Conservation (phyloP, 257 asterid species). For the Nemophila menziesii region DNA sequence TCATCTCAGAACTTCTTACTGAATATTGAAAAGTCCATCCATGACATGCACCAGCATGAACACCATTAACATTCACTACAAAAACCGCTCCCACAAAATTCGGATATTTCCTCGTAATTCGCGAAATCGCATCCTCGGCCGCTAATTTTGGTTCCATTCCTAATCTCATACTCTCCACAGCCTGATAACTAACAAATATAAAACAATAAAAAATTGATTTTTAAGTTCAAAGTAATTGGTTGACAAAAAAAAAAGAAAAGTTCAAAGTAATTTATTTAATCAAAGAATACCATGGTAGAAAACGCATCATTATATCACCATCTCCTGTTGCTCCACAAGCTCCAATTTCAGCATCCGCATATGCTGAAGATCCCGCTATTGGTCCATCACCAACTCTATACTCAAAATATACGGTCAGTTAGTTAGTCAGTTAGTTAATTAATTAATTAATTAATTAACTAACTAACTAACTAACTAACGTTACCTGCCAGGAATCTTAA, state of each 20-base stretch:
- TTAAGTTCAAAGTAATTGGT: background rate
- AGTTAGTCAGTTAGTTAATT: too few species aligned
- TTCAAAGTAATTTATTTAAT: background rate
- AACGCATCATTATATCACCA: constrained; percentile 99
- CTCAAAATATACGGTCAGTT: too few species aligned
- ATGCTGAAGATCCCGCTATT: constrained; percentile 88
- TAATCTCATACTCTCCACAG: constrained; percentile 91
- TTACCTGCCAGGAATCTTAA: constrained; percentile 96
- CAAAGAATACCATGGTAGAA: constrained; percentile 73
- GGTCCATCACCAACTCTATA: constrained; percentile 95
- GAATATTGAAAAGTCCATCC: constrained; percentile 98
- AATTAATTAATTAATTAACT: too few species aligned
- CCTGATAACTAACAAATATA: constrained; percentile 60
- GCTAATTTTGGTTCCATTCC: constrained; percentile 94
- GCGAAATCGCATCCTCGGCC: constrained; percentile 71
- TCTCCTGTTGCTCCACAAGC: constrained; percentile 98
- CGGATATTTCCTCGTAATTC: constrained; percentile 64
- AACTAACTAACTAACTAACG: background rate
- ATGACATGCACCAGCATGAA: constrained; percentile 87
- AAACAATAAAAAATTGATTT: background rate
- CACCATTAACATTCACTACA: constrained; percentile 54
- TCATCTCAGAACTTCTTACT: constrained; percentile 48
- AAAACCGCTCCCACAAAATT: constrained; percentile 79
- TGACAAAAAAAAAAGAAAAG: background rate
- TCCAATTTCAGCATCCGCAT: constrained; percentile 83